Percentiles rank a stretch among this genome's conserved stretches.
These are phyloP conservation scores for Phialemonium atrogriseum DNA, from an alignment of 2,329 filamentous ascomycete genomes.

Conservation along the genomic window DNA sequence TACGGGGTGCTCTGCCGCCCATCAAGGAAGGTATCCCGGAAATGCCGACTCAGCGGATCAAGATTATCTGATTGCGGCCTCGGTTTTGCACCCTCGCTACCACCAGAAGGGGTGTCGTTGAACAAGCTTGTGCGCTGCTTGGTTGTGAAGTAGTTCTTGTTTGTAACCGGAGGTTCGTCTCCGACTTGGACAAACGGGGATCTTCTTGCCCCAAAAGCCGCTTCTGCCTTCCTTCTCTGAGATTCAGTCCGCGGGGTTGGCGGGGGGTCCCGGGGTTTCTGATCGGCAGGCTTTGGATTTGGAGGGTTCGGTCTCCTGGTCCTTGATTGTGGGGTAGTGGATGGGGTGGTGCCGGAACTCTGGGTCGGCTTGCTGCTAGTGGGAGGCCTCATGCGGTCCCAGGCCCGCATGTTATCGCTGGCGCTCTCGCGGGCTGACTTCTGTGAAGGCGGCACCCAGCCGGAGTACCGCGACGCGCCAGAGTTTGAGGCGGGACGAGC, in stretches of 20 bases:
- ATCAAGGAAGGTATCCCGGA: constrained; percentile 36
- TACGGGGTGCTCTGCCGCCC: constrained; percentile 51
- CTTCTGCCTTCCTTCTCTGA: constrained; percentile 44
- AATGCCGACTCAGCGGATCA: constrained; percentile 35
- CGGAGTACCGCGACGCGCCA: constrained; percentile 15
- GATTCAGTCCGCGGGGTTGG: constrained; percentile 41
- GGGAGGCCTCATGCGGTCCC: constrained; percentile 14
- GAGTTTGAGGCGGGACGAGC: constrained; percentile 14
- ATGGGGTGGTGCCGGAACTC: constrained; percentile 2
- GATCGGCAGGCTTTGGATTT: constrained; percentile 12
- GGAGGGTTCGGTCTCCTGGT: constrained; percentile 7
- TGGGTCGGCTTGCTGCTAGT: constrained; percentile 5
- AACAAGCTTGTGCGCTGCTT: constrained; percentile 12
- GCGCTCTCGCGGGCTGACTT: constrained; percentile 9
- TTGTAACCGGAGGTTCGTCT: constrained; percentile 44
- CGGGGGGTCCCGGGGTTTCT: constrained; percentile 18
- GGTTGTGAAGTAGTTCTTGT: constrained; percentile 40
- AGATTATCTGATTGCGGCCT: constrained; percentile 8
- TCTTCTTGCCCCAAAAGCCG: constrained; percentile 43
- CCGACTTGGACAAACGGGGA: constrained; percentile 41
- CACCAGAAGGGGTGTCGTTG: constrained; percentile 16
- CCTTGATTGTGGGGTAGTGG: background rate
- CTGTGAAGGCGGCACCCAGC: constrained; percentile 10
- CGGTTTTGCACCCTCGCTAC: constrained; percentile 5
- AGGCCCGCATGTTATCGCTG: constrained; percentile 12